Evolutionary conservation across 805 yeast genomes (phyloP), one percentile per base, ranked within the genome.

Genomic region (Yarrowia sp.): DNA sequence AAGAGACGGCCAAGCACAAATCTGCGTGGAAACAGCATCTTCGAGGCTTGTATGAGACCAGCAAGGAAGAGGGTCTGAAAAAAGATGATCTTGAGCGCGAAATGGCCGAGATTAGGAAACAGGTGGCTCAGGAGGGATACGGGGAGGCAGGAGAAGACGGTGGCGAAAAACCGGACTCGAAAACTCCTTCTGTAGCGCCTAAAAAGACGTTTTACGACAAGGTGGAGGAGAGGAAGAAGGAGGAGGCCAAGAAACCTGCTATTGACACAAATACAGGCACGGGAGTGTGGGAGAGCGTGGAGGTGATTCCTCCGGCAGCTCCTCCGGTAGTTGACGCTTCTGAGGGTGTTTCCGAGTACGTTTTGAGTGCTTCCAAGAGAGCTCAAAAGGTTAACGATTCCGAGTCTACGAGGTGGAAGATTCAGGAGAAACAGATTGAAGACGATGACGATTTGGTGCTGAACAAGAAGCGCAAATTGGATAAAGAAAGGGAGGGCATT

Each of bases 401-500:
- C 1, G 63, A 58, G 32, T 21, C 41, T 0, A 16, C 16, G 12
- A 30, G 41, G 5, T 58, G 63, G 63, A 58, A 58, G 51, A 58
- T 58, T 4, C 73, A 71, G 1, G 68, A 68, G 32, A 66, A 35
- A 14, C 71, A 69, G 33, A 54, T 70, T 7, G 52, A 63, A 16
- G 67, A 68, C 3, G 65, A 68, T 6, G 65, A 68, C 2, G 65
- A 58, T 10, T 7, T 58, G 59, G 54, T 65, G 65, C 22, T 43
- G 63, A 24, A 28, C 22, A 32, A n/a, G 14, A 26, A 41, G 19
- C 11, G 46, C 6, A 54, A 38, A 14, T 8, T 54, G 26, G 61
- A 26, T 4, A 35, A 11, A 3, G 43, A 51, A 10, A 51, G 41
- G 4, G n/a, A 17, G 21, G 32, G 30, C 2, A 36, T 54, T 19